Evolutionary conservation across 2,329 filamentous ascomycete genomes (phyloP).

Genomic region (Tolypocladium cylindrosporum): DNA sequence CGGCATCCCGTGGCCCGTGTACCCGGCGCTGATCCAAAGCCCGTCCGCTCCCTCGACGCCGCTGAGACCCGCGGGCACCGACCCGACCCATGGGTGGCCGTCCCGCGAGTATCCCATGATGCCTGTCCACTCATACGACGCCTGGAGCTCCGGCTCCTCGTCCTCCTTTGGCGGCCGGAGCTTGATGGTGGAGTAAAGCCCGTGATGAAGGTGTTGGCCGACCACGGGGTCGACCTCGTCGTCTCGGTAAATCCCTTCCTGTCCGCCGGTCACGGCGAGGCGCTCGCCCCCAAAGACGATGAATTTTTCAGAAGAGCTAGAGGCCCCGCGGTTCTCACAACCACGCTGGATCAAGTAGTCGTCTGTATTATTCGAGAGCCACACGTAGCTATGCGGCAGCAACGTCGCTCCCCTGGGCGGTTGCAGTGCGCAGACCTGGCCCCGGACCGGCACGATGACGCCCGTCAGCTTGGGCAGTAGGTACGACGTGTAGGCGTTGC

Average conservation of each 20-base stretch:
- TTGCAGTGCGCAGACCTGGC: constrained; percentile 58
- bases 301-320: constrained; percentile 22
- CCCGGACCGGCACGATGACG: constrained; percentile 67
- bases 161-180: constrained; percentile 21
- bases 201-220: constrained; percentile 42
- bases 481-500: constrained; percentile 74
- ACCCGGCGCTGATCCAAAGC: constrained; percentile 55
- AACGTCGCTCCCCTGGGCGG: constrained; percentile 34
- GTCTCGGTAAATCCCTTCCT: constrained; percentile 49
- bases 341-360: constrained; percentile 62
- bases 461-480: constrained; percentile 60
- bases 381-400: constrained; percentile 52
- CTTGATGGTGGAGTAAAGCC: constrained; percentile 31
- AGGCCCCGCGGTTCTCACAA: constrained; percentile 27
- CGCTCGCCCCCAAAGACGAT: constrained; percentile 66
- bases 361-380: constrained; percentile 46
- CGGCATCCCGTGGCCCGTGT: constrained; percentile 70
- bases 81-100: constrained; percentile 59
- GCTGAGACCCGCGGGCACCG: constrained; percentile 42
- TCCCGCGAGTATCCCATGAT: constrained; percentile 72
- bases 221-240: constrained; percentile 44
- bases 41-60: constrained; percentile 34
- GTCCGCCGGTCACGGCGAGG: constrained; percentile 34
- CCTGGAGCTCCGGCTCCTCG: constrained; percentile 34
- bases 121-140: constrained; percentile 63